Conservation (phyloP, 768 basidiomycete genomes). For the Suillus americanus region DNA sequence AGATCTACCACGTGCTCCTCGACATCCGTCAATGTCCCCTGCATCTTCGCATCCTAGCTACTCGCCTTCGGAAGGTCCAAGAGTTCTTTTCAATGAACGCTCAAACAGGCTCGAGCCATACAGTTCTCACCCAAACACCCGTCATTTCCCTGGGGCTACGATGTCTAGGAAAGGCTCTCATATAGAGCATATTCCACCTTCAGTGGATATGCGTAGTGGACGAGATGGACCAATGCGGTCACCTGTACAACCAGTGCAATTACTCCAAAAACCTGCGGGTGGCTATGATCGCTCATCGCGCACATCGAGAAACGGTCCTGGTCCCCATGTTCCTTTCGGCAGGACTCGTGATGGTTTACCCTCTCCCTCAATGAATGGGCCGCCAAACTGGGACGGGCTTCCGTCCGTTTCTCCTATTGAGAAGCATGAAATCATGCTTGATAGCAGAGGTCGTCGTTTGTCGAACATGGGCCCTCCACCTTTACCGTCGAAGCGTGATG, state of each 20-base stretch:
- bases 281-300: neutral
- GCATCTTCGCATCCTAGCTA: constrained; percentile 38
- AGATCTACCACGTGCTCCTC: constrained; percentile 37
- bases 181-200: constrained; percentile 39
- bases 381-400: constrained; percentile 9
- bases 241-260: constrained; percentile 44
- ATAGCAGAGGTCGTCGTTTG: constrained; percentile 37
- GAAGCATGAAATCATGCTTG: constrained; percentile 25
- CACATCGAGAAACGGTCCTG: neutral
- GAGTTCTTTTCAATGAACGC: constrained; percentile 93
- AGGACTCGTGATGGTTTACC: constrained; percentile 32
- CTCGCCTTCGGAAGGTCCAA: constrained; percentile 57
- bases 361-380: constrained; percentile 31
- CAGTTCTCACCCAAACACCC: constrained; percentile 44
- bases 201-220: constrained; percentile 41
- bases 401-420: constrained; percentile 29
- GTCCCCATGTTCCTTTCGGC: neutral
- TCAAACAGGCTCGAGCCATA: constrained; percentile 90
- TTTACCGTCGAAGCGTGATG: constrained; percentile 39
- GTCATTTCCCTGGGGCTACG: constrained; percentile 32
- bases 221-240: constrained; percentile 48
- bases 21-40: constrained; percentile 33
- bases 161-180: constrained; percentile 42
- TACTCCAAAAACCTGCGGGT: constrained; percentile 56
- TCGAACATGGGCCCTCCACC: constrained; percentile 55